These are phyloP conservation scores for Epichloe gansuensis DNA, from an alignment of 2,329 filamentous ascomycete genomes.

Conservation along the genomic window DNA sequence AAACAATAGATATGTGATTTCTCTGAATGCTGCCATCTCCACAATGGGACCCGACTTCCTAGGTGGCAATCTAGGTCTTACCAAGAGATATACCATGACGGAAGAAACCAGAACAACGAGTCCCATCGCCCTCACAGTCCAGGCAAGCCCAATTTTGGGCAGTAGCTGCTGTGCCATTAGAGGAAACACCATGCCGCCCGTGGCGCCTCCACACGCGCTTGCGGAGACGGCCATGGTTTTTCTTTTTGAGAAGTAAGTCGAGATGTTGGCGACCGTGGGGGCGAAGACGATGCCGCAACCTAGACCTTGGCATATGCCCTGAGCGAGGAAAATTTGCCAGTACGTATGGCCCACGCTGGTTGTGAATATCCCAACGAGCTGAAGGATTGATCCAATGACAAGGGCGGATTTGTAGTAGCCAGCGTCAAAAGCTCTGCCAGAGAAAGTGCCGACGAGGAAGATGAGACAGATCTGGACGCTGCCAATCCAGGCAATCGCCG, in stretches of 20 bases:
- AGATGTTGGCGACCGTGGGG: conserved; percentile 38
- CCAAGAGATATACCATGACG: conserved; percentile 25
- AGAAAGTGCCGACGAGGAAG: conserved; percentile 26
- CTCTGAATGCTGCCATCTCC: conserved; percentile 37
- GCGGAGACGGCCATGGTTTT: conserved; percentile 47
- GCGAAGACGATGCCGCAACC: conserved; percentile 42
- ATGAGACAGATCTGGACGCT: conserved; percentile 32
- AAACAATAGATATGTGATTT: conserved; percentile 29
- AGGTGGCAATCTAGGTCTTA: conserved; percentile 35
- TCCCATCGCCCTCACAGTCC: conserved; percentile 50
- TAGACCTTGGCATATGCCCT: conserved; percentile 44
- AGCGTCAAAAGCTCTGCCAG: conserved; percentile 28
- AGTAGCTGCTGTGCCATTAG: conserved; percentile 42
- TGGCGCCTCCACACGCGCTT: conserved; percentile 44
- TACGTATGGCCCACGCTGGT: conserved; percentile 30
- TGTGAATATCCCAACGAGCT: conserved; percentile 32
- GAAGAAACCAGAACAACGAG: conserved; percentile 41
- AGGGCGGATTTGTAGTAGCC: conserved; percentile 25
- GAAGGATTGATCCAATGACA: conserved; percentile 25
- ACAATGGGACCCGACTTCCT: conserved; percentile 36
- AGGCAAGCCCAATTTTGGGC: conserved; percentile 47
- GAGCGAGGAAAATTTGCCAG: conserved; percentile 36
- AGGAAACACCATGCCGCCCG: conserved; percentile 52
- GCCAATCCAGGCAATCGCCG: conserved; percentile 35
- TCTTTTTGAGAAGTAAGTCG: conserved; percentile 49